These are phyloP conservation scores for Leucosporidium creatinivorum DNA, from an alignment of 768 basidiomycete species.

Conservation along the genomic window DNA sequence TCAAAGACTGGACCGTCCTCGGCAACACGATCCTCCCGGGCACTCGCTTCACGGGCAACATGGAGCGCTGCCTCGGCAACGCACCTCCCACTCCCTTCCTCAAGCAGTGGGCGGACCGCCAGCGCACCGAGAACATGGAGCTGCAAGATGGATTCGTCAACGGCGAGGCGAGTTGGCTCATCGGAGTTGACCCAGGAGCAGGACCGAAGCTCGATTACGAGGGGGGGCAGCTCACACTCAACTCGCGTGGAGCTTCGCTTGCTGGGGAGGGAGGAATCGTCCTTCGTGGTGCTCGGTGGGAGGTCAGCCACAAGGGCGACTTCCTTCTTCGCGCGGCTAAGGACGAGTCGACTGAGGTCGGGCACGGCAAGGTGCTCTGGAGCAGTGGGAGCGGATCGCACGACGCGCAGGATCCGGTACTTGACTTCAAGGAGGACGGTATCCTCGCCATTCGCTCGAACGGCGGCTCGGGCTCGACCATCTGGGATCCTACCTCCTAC, in stretches of 20 bases:
- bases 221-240: conserved; percentile 22
- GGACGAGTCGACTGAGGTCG: conserved; percentile 14
- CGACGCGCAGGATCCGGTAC: conserved; percentile 8
- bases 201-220: conserved; percentile 33
- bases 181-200: conserved; percentile 34
- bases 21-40: conserved; percentile 38
- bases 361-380: conserved; percentile 16
- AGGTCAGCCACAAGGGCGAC: conserved; percentile 9
- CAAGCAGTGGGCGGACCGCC: conserved; percentile 21
- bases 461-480: neutral
- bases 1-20: conserved; percentile 41
- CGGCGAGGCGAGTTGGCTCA: conserved; percentile 34
- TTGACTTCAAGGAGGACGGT: conserved; percentile 23
- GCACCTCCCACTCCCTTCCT: conserved; percentile 36
- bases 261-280: conserved; percentile 21
- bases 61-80: conserved; percentile 21
- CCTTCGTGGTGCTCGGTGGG: conserved; percentile 18
- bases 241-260: conserved; percentile 7
- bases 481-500: conserved; percentile 29
- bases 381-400: neutral
- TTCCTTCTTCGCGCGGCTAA: conserved; percentile 11
- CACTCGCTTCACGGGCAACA: conserved; percentile 32
- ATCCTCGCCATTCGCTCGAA: neutral
- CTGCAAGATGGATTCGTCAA: conserved; percentile 35
- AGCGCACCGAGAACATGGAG: conserved; percentile 18